These are phyloP conservation scores for Mercurialis annua DNA, from an alignment of 345 rosid genomes.

Conservation along the genomic window DNA sequence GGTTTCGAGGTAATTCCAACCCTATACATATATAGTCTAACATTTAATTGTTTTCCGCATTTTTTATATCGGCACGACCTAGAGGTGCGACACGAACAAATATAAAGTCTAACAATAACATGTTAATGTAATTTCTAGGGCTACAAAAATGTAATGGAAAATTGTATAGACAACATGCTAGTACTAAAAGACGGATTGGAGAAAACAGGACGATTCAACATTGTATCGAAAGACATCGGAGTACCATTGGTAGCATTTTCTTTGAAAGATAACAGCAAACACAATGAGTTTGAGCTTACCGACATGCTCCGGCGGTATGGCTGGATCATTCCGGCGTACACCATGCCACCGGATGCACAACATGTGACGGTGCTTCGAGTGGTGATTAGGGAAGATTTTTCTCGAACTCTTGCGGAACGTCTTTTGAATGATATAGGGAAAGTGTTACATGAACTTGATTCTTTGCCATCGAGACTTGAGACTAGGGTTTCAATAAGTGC, in stretches of 20 bases:
- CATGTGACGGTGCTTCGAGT: slow-evolving; percentile 21
- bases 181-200: slow-evolving; percentile 24
- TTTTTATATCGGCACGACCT: background rate
- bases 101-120: no score
- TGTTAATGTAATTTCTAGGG: slow-evolving; percentile 7
- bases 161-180: slow-evolving; percentile 21
- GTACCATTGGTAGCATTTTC: slow-evolving; percentile 31
- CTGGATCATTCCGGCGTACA: slow-evolving; percentile 26
- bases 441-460: slow-evolving; percentile 15
- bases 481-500: slow-evolving; percentile 1
- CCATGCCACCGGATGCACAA: slow-evolving; percentile 28
- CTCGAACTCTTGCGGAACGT: slow-evolving; percentile 10
- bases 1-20: slow-evolving; percentile 14
- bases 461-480: slow-evolving; percentile 4
- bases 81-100: no score
- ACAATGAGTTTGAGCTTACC: slow-evolving; percentile 21
- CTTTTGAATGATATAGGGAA: slow-evolving; percentile 14
- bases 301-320: slow-evolving; percentile 23
- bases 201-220: slow-evolving; percentile 18
- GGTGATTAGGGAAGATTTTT: slow-evolving; percentile 28
- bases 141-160: slow-evolving; percentile 23
- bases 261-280: slow-evolving; percentile 12
- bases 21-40: no score
- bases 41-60: no score
- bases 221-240: slow-evolving; percentile 17